These are phyloP conservation scores for Pseudogymnoascus sp. DNA, from an alignment of 2,329 filamentous ascomycete species.

Conservation along the genomic window DNA sequence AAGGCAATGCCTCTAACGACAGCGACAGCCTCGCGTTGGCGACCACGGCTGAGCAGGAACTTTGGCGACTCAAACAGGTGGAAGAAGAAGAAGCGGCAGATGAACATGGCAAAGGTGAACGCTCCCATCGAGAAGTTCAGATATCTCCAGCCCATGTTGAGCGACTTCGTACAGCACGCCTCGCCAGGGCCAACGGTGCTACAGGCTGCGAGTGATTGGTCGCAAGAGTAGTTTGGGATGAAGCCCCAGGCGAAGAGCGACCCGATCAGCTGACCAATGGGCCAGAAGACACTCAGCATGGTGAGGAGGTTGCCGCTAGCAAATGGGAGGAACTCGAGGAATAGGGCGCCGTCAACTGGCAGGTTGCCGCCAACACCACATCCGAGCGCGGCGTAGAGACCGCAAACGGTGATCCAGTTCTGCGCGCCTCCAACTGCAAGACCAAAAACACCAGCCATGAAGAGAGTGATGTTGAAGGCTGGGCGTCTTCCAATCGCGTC, in stretches of 20 bases:
- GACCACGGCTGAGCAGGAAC: slow-evolving; percentile 67
- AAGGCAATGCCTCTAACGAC: slow-evolving; percentile 72
- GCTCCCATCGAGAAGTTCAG: slow-evolving; percentile 65
- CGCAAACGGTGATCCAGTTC: slow-evolving; percentile 58
- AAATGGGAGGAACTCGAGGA: slow-evolving; percentile 75
- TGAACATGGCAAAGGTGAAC: slow-evolving; percentile 68
- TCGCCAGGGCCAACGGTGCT: slow-evolving; percentile 24
- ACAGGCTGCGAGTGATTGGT: slow-evolving; percentile 28
- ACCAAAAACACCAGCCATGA: slow-evolving; percentile 68
- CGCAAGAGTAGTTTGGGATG: slow-evolving; percentile 41
- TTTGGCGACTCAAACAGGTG: slow-evolving; percentile 80
- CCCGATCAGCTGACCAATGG: slow-evolving; percentile 68
- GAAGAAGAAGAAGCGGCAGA: slow-evolving; percentile 71
- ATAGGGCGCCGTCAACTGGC: slow-evolving; percentile 71
- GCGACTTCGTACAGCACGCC: slow-evolving; percentile 20
- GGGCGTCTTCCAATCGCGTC: slow-evolving; percentile 71
- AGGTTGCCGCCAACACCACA: slow-evolving; percentile 69
- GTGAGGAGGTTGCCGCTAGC: slow-evolving; percentile 67
- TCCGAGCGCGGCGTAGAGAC: slow-evolving; percentile 53
- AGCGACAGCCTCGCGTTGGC: slow-evolving; percentile 70
- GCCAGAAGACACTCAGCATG: slow-evolving; percentile 81
- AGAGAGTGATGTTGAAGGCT: slow-evolving; percentile 73
- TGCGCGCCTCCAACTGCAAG: slow-evolving; percentile 59
- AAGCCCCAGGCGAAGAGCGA: slow-evolving; percentile 69
- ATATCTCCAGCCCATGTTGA: slow-evolving; percentile 68